A percentile compares a stretch with the other conserved stretches of the same genome.
These are phyloP conservation scores for Ceratobasidium sp. DNA, from an alignment of 1,284 basidiomycete species.

Conservation along the genomic window DNA sequence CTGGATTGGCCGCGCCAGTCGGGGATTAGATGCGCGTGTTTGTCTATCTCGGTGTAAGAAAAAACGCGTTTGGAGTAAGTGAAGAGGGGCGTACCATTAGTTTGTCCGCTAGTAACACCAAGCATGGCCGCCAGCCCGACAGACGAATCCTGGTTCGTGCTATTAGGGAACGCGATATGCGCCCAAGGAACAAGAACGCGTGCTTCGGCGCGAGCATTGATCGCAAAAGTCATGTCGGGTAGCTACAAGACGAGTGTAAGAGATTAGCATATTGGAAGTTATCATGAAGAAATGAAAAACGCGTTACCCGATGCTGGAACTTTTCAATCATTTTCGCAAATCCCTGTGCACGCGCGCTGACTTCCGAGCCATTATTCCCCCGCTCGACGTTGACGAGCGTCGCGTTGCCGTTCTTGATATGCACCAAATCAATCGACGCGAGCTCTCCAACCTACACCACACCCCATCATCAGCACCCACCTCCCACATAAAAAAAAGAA, in stretches of 20 bases:
- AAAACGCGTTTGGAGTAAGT: not conserved
- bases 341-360: constrained; percentile 80
- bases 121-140: constrained; percentile 57
- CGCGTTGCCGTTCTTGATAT: constrained; percentile 75
- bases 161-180: constrained; percentile 75
- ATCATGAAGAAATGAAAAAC: too few relatives aligned
- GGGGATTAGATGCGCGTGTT: constrained; percentile 71
- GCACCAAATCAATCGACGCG: constrained; percentile 86
- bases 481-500: constrained; percentile 51
- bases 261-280: not conserved
- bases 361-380: constrained; percentile 71
- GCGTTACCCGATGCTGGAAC: constrained; percentile 74
- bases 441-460: constrained; percentile 74
- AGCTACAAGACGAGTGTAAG: constrained; percentile 63
- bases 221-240: constrained; percentile 90
- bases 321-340: constrained; percentile 80
- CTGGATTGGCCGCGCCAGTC: constrained; percentile 88
- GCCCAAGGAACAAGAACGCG: constrained; percentile 92
- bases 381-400: constrained; percentile 56
- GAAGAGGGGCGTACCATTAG: not conserved
- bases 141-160: constrained; percentile 70
- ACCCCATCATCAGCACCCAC: constrained; percentile 47
- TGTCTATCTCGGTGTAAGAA: not conserved
- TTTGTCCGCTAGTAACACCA: constrained; percentile 30
- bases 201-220: constrained; percentile 92